Percentiles rank a stretch among this genome's conserved stretches.
Evolutionary conservation across 2,329 filamentous ascomycete species (phyloP).

Genomic region (Botrytis pseudocinerea): DNA sequence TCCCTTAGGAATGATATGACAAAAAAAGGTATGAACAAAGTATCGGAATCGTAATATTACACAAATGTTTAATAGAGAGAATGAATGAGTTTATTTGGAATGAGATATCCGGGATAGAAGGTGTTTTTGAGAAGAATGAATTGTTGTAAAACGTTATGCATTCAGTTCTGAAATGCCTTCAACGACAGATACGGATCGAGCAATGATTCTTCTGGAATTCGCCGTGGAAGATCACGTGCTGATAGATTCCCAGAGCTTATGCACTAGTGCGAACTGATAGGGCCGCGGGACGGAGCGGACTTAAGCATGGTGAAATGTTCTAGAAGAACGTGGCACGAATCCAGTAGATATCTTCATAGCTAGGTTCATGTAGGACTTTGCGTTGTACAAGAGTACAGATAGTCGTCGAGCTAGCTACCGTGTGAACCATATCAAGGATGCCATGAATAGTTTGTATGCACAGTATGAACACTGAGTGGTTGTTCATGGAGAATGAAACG

Average conservation of each 20-base stretch:
- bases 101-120: not conserved
- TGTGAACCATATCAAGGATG: not conserved
- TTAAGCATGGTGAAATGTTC: slow-evolving; percentile 20
- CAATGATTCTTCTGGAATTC: slow-evolving; percentile 12
- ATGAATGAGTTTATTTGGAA: not conserved
- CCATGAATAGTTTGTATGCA: not conserved
- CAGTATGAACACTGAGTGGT: not conserved
- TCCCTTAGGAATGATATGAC: slow-evolving; percentile 2
- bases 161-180: slow-evolving; percentile 8
- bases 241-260: slow-evolving; percentile 1
- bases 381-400: slow-evolving; percentile 6
- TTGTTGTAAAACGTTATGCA: slow-evolving; percentile 18
- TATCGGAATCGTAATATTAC: slow-evolving; percentile 2
- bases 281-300: not conserved
- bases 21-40: slow-evolving; percentile 12
- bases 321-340: slow-evolving; percentile 23
- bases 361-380: slow-evolving; percentile 12
- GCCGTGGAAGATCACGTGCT: slow-evolving; percentile 13
- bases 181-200: slow-evolving; percentile 6
- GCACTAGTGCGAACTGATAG: slow-evolving; percentile 1
- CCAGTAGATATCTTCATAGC: not conserved
- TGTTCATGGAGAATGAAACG: not conserved
- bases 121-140: not conserved
- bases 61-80: not conserved
- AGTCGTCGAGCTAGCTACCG: not conserved